Evolutionary conservation across 2,329 filamentous ascomycete genomes (phyloP), one percentile per base, ranked within the genome.

Genomic region (Tolypocladium capitatum): DNA sequence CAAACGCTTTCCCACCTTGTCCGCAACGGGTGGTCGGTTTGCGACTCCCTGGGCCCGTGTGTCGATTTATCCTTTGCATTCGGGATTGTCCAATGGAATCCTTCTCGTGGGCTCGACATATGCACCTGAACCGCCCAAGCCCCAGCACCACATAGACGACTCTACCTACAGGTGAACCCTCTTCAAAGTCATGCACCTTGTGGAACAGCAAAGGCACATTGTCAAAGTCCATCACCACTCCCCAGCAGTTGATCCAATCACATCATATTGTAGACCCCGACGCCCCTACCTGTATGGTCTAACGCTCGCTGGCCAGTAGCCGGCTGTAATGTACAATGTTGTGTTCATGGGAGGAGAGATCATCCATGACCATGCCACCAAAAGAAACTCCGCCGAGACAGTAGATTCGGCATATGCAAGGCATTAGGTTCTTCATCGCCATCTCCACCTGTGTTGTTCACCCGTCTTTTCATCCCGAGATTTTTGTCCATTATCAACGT

Each of bases 281-380:
- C 61, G 61, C 63, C 63, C 52, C 55, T 55, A 50, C 62, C 57
- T 58, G 53, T 58, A 56, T 64, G 62, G 67, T 71, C 68, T 71
- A 71, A 68, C 69, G 66, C 65, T 67, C 64, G 64, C 64, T 64
- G 61, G 59, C 61, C 62, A 52, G 58, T 46, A 64, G 58, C 63
- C 64, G 57, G 59, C 60, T 65, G 63, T 74, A 74, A 65, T 72
- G 66, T 75, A 74, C 70, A 75, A 75, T 59, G 66, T 48, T 40
- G 32, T 56, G 60, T 63, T 67, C 64, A 68, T 66, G 62, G 64
- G 72, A 73, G 71, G 69, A 73, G 73, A 72, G 70, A 75, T 72
- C 65, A 65, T 71, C 50, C 52, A 52, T 53, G 49, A 51, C 34
- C 47, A 46, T 43, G 34, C 43, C 40, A 34, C 24, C 36, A 49